phyloP scores from a whole-genome alignment of 129 eudicot genomes.

The Pulicaria dysenterica region DNA sequence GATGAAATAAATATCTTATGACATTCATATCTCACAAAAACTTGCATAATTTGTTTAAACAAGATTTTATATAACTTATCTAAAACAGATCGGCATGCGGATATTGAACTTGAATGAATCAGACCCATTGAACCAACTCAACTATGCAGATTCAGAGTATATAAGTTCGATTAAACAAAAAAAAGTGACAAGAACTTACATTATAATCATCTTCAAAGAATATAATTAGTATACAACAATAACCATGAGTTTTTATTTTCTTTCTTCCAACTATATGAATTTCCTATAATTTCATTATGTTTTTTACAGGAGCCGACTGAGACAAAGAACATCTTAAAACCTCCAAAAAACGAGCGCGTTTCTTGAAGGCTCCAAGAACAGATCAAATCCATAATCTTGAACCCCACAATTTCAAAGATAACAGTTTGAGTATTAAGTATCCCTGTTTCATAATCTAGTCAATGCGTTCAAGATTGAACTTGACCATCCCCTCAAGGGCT shows the following conservation, averaged over 20 bases:
- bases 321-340: slow-evolving; percentile 16
- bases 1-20: too few species aligned
- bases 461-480: slow-evolving; percentile 75
- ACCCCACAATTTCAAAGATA: slow-evolving; percentile 6
- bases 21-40: too few species aligned
- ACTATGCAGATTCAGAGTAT: slow-evolving; percentile 2
- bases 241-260: slow-evolving; percentile 39
- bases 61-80: too few species aligned
- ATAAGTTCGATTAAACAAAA: neutral
- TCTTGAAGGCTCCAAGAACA: slow-evolving; percentile 19
- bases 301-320: slow-evolving; percentile 12
- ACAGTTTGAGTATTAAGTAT: neutral
- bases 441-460: slow-evolving; percentile 33
- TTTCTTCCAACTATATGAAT: slow-evolving; percentile 40
- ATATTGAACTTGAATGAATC: neutral
- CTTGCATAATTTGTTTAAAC: neutral
- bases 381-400: slow-evolving; percentile 14
- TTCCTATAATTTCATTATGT: slow-evolving; percentile 37
- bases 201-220: slow-evolving; percentile 37
- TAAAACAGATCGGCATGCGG: too few species aligned
- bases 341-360: slow-evolving; percentile 26
- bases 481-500: slow-evolving; percentile 81
- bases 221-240: slow-evolving; percentile 42
- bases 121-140: neutral
- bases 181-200: slow-evolving; percentile 11